phyloP scores from a whole-genome alignment of 2,329 filamentous ascomycete genomes.

The Purpureocillium takamizusanense region DNA sequence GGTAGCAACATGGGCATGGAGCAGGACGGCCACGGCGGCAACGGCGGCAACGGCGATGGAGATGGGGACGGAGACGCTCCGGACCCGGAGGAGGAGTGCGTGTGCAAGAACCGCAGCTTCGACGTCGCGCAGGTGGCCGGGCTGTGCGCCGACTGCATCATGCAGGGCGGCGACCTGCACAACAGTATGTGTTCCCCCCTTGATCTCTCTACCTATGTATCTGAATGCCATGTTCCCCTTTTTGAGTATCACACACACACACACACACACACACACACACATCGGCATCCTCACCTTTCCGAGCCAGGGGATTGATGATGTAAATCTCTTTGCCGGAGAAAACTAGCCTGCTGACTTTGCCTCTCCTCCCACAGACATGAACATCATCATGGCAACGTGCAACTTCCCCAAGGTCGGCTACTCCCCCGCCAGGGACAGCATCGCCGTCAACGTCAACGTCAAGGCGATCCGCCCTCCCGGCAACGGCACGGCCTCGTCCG shows the following conservation, averaged over 20 bases:
- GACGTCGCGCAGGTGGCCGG: slow-evolving; percentile 27
- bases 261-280: no score
- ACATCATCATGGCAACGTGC: slow-evolving; percentile 25
- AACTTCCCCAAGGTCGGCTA: slow-evolving; percentile 21
- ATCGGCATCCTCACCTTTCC: no score
- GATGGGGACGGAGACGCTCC: not conserved
- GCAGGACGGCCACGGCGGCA: not conserved
- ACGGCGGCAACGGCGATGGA: slow-evolving; percentile 1
- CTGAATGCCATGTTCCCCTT: no score
- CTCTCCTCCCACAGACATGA: slow-evolving; percentile 18
- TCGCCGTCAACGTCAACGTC: slow-evolving; percentile 23
- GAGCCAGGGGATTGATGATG: no score
- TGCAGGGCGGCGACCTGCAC: slow-evolving; percentile 17
- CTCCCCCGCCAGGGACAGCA: slow-evolving; percentile 17
- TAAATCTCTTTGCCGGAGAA: no score
- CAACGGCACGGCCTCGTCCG: slow-evolving; percentile 8
- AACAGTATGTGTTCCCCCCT: slow-evolving; percentile 19
- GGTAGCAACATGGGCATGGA: not conserved
- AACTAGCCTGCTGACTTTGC: not conserved
- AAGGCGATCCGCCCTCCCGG: slow-evolving; percentile 19
- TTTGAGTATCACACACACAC: no score
- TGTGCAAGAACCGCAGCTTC: slow-evolving; percentile 30
- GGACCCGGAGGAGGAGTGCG: slow-evolving; percentile 23
- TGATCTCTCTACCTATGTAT: not conserved
- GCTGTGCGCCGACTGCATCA: slow-evolving; percentile 29